Evolutionary conservation across 371 early-diverging fungal genomes (phyloP), one percentile per base, ranked within the genome.

Genomic region (Fennellomyces sp.): DNA sequence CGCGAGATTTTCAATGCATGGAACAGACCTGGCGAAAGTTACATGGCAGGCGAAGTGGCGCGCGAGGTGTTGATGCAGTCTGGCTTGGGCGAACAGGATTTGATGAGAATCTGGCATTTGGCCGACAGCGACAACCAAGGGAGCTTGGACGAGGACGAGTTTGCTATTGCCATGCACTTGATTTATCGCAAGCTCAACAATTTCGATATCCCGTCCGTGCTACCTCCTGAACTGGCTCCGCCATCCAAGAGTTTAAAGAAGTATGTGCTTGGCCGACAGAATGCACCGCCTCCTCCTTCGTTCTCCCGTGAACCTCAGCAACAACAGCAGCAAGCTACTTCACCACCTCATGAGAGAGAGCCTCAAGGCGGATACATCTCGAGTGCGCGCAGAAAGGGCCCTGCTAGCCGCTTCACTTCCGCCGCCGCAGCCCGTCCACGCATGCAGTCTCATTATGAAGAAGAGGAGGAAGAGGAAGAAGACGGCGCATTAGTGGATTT

Each of bases 221-320:
- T 97, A 33, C 97, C 97, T 6, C 70, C 81, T 4, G 92, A 92
- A 48, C 80, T 97, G 28, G 80, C 88, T n/a, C 93, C 94, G 8
- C 91, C 93, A 3, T 85, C 90, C 4, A 81, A 81, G 53, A 68
- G 80, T 10, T 70, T 88, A n/a, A 88, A 86, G 53, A 79, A 80
- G 33, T 81, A 83, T 30, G 73, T 88, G 1, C 56, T 80, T 23
- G 80, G 80, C 10, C 59, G 69, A 21, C 69, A 73, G 29, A 53
- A 63, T 13, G 63, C 72, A 21, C 62, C 70, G 13, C 60, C 72
- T n/a, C 39, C 54, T 23, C 54, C 54, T 5, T 45, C 58, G 2
- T 25, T 33, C 7, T 41, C 35, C 3, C 36, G 48, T 8, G 13
- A 26, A 28, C 25, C 54, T 25, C 61, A 50, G 7, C 26, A 49